Conservation (phyloP, 1,284 basidiomycete genomes). For the Omphalotus olearius region DNA sequence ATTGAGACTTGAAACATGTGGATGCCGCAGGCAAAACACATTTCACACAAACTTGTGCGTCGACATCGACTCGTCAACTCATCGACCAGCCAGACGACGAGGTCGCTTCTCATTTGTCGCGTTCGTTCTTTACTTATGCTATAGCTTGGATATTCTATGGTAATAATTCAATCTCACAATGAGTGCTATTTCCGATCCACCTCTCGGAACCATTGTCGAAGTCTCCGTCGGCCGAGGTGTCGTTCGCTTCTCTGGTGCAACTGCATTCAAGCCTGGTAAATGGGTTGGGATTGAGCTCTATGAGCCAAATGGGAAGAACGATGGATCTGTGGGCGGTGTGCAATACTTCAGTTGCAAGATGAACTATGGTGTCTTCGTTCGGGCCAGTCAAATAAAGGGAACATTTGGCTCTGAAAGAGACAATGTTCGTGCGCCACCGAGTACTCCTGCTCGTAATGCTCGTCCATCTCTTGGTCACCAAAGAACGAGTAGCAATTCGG, state of each 20-base stretch:
- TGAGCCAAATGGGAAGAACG: conserved; percentile 89
- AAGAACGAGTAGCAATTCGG: conserved; percentile 33
- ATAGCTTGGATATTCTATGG: too few species aligned
- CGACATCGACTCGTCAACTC: too few species aligned
- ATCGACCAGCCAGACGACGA: too few species aligned
- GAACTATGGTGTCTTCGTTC: conserved; percentile 86
- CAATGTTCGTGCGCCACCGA: conserved; percentile 15
- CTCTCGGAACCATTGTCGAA: conserved; percentile 65
- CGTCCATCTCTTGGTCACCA: conserved; percentile 34
- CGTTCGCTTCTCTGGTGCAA: conserved; percentile 84
- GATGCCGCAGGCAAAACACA: too few species aligned
- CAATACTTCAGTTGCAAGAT: conserved; percentile 82
- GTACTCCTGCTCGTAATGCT: conserved; percentile 3
- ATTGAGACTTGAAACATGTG: too few species aligned
- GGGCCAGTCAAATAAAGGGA: conserved; percentile 81
- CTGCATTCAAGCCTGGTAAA: conserved; percentile 84
- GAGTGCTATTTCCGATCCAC: conserved; percentile 26
- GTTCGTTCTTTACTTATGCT: too few species aligned
- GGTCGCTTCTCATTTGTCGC: too few species aligned
- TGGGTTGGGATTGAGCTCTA: conserved; percentile 95
- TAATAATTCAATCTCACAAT: too few species aligned
- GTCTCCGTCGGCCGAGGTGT: conserved; percentile 76
- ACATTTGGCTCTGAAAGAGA: conserved; percentile 44
- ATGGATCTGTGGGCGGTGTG: conserved; percentile 83
- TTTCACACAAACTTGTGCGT: too few species aligned